phyloP scores from a whole-genome alignment of 768 basidiomycete species.

The Phylloporus scabripes region DNA sequence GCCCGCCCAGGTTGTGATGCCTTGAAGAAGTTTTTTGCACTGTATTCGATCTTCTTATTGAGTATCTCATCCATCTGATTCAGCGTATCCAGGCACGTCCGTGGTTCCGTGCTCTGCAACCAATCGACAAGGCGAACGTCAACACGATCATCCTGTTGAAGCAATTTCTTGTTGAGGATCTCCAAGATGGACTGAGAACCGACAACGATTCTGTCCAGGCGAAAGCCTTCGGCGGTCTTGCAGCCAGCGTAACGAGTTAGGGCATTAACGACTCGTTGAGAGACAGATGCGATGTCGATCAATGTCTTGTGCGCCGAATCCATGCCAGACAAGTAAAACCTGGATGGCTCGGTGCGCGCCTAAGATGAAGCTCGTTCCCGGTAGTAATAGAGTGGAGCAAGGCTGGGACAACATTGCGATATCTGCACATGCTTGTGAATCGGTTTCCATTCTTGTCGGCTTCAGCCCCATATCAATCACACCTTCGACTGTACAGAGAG shows the following conservation, averaged over 20 bases:
- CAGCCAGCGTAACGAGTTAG: background rate
- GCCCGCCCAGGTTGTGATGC: background rate
- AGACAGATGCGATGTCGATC: slow-evolving; percentile 3
- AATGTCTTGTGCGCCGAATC: background rate
- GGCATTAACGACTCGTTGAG: background rate
- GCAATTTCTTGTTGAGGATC: background rate
- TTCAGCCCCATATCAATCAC: background rate
- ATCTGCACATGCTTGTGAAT: background rate
- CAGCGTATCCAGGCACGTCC: slow-evolving; percentile 1
- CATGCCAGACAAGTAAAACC: background rate
- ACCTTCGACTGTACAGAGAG: background rate
- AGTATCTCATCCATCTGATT: slow-evolving; percentile 8
- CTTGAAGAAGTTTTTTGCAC: background rate
- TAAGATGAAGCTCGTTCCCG: too few species aligned
- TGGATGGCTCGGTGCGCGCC: background rate
- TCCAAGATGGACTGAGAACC: slow-evolving; percentile 4
- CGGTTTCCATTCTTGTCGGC: background rate
- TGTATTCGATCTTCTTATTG: background rate
- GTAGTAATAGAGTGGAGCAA: background rate
- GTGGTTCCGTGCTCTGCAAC: slow-evolving; percentile 3
- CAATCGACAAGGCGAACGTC: slow-evolving; percentile 11
- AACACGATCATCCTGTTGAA: background rate
- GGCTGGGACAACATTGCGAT: too few species aligned
- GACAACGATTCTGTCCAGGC: slow-evolving; percentile 6
- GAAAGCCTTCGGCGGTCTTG: slow-evolving; percentile 2